A percentile compares a stretch with the other conserved stretches of the same genome.
These are phyloP conservation scores for Lepidium africanum DNA, from an alignment of 345 rosid genomes.

Conservation along the genomic window DNA sequence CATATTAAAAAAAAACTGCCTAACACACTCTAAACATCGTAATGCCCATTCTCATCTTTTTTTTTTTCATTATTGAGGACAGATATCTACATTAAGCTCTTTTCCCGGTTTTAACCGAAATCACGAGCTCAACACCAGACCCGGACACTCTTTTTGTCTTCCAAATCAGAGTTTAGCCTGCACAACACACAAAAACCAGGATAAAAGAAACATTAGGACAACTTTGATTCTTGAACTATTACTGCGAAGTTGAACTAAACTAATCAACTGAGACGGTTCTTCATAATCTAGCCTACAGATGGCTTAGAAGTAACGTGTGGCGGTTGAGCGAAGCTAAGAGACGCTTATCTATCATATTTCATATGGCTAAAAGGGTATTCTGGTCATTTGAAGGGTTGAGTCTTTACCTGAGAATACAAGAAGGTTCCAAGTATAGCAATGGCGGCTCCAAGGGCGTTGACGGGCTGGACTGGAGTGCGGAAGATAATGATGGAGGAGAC, in stretches of 20 bases:
- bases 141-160: neutral
- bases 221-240: neutral
- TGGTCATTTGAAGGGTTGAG: neutral
- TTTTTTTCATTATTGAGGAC: slow-evolving; percentile 18
- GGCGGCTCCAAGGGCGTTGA: slow-evolving; percentile 95
- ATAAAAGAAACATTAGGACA: neutral
- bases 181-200: neutral
- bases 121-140: slow-evolving; percentile 19
- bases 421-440: slow-evolving; percentile 93
- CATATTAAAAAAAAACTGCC: slow-evolving; percentile 7
- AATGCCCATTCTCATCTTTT: slow-evolving; percentile 4
- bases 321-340: neutral
- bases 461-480: slow-evolving; percentile 90
- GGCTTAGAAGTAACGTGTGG: slow-evolving; percentile 1
- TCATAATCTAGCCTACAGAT: too few species aligned
- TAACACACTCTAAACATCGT: slow-evolving; percentile 19
- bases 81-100: slow-evolving; percentile 32
- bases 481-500: slow-evolving; percentile 97
- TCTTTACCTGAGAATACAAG: slow-evolving; percentile 89
- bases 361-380: slow-evolving; percentile 9
- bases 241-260: neutral
- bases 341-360: neutral
- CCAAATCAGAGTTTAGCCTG: slow-evolving; percentile 25
- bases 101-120: neutral
- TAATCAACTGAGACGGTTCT: neutral